These are phyloP conservation scores for Trichoderma gracile DNA, from an alignment of 2,329 filamentous ascomycete genomes.

Conservation along the genomic window DNA sequence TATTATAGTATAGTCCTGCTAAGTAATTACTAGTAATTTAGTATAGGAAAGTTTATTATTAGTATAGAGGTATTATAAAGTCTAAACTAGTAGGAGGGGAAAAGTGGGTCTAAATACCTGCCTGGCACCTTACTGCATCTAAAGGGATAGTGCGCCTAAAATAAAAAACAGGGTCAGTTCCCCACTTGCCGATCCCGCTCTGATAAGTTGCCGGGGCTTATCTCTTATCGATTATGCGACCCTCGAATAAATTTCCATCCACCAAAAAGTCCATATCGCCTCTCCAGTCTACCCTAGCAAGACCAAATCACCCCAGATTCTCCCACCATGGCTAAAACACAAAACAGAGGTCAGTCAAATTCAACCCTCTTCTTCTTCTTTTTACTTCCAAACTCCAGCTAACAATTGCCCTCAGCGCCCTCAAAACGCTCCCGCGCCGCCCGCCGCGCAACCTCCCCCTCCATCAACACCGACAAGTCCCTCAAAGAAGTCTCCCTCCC, in stretches of 20 bases:
- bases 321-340: conserved; percentile 3
- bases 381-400: not conserved
- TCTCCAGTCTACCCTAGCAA: not conserved
- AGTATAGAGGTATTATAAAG: too few species aligned
- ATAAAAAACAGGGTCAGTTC: not conserved
- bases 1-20: too few species aligned
- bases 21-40: too few species aligned
- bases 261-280: conserved; percentile 8
- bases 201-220: conserved; percentile 2
- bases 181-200: conserved; percentile 9
- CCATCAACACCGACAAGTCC: conserved; percentile 71
- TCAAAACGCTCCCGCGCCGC: conserved; percentile 74
- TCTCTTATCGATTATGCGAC: conserved; percentile 17
- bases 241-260: conserved; percentile 22
- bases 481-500: conserved; percentile 61
- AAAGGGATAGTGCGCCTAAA: not conserved
- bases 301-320: not conserved
- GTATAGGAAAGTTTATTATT: too few species aligned
- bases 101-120: too few species aligned
- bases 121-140: too few species aligned
- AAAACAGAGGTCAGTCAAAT: conserved; percentile 3
- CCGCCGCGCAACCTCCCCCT: conserved; percentile 68
- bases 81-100: too few species aligned
- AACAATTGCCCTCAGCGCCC: conserved; percentile 46
- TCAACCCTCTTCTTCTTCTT: not conserved